Evolutionary conservation across 768 basidiomycete species (phyloP).

Genomic region (Rhodocollybia butyracea): DNA sequence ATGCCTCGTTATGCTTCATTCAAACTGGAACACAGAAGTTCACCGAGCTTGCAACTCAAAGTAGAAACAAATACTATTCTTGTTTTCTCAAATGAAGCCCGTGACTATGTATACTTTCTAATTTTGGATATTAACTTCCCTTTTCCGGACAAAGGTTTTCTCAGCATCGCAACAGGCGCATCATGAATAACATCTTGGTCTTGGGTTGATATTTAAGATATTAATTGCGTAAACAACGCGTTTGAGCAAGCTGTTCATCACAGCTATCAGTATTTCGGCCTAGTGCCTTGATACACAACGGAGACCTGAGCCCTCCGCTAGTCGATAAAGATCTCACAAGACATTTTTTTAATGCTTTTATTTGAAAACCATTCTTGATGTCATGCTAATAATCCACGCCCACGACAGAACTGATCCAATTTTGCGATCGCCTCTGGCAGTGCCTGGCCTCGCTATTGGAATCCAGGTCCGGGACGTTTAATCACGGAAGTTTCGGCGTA

Average conservation of each 20-base stretch:
- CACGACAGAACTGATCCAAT: not conserved
- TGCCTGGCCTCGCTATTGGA: conserved; percentile 4
- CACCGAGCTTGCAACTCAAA: no score
- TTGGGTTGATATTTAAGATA: no score
- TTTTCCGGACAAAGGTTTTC: not conserved
- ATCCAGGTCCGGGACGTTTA: not conserved
- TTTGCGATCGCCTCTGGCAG: not conserved
- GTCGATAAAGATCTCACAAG: no score
- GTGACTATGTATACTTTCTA: not conserved
- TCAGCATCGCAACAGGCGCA: not conserved
- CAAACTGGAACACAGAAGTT: no score
- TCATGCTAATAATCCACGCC: not conserved
- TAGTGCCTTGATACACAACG: no score
- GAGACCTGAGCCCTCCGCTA: no score
- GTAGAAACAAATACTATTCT: no score
- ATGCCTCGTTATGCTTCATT: no score
- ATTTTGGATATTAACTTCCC: not conserved
- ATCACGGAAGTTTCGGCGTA: not conserved
- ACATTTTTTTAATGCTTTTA: not conserved
- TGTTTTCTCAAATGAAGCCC: no score
- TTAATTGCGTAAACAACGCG: no score
- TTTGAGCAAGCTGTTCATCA: not conserved
- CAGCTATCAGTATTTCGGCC: not conserved
- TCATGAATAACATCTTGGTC: not conserved
- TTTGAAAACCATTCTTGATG: not conserved